Evolutionary conservation across 257 asterid species (phyloP), one percentile per base, ranked within the genome.

Genomic region (Asclepias syriaca): DNA sequence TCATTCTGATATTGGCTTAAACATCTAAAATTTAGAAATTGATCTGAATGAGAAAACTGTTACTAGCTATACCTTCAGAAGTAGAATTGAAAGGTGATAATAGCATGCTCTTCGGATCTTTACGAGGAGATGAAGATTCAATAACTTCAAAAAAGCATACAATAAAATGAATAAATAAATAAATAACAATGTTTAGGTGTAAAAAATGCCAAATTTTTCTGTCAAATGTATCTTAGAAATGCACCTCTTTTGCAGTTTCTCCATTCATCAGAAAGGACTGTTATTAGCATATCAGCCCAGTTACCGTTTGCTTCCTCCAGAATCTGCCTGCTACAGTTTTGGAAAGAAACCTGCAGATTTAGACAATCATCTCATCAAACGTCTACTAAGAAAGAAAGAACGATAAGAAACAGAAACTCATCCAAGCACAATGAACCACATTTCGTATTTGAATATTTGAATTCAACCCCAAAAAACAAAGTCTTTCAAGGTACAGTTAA

Each of bases 161-260:
- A 34, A 4, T 29, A 10, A 67, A 14, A 11, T 10, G 14, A 46
- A 48, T 5, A 18, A 1, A 29, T 29, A 29, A 29, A 29, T 29
- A 15, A n/a, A n/a, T n/a, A n/a, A 66, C 21, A 50, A 48, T 48
- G 59, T 29, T 11, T 7, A 24, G 43, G 27, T 29, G 29, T 48
- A 24, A 12, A 15, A 50, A 68, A 66, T 2, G 11, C 4, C 32
- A 48, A 55, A 66, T 39, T 21, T 34, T 68, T 27, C 18, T 48
- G 24, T 14, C 9, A 56, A 48, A 24, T 37, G 49, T 65, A 61
- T 22, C 76, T 64, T 68, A 90, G 18, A 8, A 37, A 48, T n/a
- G 29, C 40, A 75, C 99, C 96, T 88, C 96, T 88, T 90, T 95
- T 95, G 88, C 99, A 95, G 81, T 90, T 90, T 83, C 89, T 90